Conservation (phyloP, 164 flowering plant species). For the Aristolochia fimbriata region DNA sequence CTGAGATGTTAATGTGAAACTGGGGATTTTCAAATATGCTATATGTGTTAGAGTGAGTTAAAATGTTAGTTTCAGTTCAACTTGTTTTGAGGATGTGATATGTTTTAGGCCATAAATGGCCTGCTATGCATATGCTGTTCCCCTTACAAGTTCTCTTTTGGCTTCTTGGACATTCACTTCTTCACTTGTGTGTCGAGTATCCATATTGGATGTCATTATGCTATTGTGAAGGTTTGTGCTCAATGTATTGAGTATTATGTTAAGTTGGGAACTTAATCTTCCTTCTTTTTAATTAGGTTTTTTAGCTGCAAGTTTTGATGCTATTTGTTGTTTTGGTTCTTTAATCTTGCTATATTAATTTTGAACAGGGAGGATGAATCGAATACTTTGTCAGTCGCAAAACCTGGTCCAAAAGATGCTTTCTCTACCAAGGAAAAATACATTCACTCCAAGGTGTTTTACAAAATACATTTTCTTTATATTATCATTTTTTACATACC, state of each 20-base stretch:
- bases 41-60: no score
- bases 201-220: neutral
- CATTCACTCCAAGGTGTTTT: conserved; percentile 33
- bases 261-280: neutral
- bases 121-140: no score
- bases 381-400: conserved; percentile 21
- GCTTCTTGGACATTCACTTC: no score
- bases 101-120: no score
- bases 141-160: no score
- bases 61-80: neutral
- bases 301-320: neutral
- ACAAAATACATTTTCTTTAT: neutral
- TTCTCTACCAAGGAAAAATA: conserved; percentile 26
- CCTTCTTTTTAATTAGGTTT: neutral
- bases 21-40: no score
- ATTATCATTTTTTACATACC: neutral
- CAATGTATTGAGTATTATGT: neutral
- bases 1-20: no score
- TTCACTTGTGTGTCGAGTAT: no score
- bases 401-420: conserved; percentile 55
- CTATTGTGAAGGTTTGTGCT: neutral
- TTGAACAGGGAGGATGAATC: conserved; percentile 32
- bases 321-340: neutral
- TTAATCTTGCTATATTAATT: neutral
- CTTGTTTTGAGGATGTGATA: no score